These are phyloP conservation scores for Apiotrichum veenhuisii DNA, from an alignment of 1,284 basidiomycete species.

Conservation along the genomic window DNA sequence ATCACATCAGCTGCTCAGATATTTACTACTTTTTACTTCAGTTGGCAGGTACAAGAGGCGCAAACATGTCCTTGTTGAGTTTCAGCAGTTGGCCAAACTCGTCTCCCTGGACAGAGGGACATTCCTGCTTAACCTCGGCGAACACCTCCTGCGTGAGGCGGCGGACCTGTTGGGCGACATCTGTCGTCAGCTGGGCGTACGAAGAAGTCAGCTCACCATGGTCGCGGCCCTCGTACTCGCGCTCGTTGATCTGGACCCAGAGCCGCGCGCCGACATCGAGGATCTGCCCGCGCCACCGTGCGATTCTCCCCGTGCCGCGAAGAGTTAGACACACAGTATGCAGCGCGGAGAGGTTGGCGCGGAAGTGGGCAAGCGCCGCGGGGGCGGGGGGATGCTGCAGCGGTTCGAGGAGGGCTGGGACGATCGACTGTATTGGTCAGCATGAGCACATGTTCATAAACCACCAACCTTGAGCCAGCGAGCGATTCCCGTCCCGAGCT, in stretches of 20 bases:
- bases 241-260: conserved; percentile 34
- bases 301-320: conserved; percentile 27
- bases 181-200: conserved; percentile 2
- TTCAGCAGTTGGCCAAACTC: conserved; percentile 15
- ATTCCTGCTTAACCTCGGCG: conserved; percentile 10
- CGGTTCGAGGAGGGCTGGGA: conserved; percentile 43
- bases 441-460: background rate
- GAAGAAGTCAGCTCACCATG: background rate
- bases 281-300: conserved; percentile 47
- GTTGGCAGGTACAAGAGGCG: conserved; percentile 9
- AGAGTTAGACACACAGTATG: conserved; percentile 25
- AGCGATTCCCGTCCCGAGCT: conserved; percentile 34
- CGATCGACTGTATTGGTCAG: conserved; percentile 29
- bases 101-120: conserved; percentile 12
- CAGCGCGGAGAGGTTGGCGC: conserved; percentile 40
- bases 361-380: conserved; percentile 28
- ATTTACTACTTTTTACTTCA: no score
- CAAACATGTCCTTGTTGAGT: conserved; percentile 16
- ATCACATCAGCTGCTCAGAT: no score
- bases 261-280: conserved; percentile 35
- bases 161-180: background rate
- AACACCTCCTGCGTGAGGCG: conserved; percentile 11
- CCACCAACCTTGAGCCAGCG: conserved; percentile 46
- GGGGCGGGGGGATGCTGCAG: conserved; percentile 39
- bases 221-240: conserved; percentile 6